Conservation (phyloP, 2,329 filamentous ascomycete genomes). For the Colletotrichum sp. region DNA sequence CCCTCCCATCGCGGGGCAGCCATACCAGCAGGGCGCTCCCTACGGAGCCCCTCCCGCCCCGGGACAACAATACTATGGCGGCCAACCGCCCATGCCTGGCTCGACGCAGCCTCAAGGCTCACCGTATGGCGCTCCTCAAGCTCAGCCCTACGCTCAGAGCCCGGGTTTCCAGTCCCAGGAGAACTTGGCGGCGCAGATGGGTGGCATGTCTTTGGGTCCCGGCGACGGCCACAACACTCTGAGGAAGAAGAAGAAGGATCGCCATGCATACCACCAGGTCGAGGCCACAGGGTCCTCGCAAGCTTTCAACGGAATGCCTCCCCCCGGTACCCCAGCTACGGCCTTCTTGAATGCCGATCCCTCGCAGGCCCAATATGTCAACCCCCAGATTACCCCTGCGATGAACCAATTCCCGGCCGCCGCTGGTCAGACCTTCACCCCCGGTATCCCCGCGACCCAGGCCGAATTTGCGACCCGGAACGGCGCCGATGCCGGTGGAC, state of each 20-base stretch:
- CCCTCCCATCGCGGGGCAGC: slow-evolving; percentile 56
- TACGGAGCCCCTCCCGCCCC: slow-evolving; percentile 43
- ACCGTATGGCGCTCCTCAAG: slow-evolving; percentile 29
- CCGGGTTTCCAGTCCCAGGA: slow-evolving; percentile 44
- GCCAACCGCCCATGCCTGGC: slow-evolving; percentile 31
- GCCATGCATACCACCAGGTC: slow-evolving; percentile 89
- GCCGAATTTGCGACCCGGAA: slow-evolving; percentile 33
- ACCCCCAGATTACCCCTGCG: slow-evolving; percentile 46
- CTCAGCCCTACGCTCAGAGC: slow-evolving; percentile 31
- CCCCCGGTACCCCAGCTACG: slow-evolving; percentile 52
- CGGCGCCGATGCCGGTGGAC: slow-evolving; percentile 35
- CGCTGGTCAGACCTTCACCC: slow-evolving; percentile 47
- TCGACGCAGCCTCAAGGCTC: slow-evolving; percentile 33
- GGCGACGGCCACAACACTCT: slow-evolving; percentile 51
- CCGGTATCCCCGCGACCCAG: slow-evolving; percentile 25
- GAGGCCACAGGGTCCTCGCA: slow-evolving; percentile 73
- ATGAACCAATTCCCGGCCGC: slow-evolving; percentile 67
- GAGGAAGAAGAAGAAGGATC: slow-evolving; percentile 88
- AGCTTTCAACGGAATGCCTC: slow-evolving; percentile 71
- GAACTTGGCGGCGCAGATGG: slow-evolving; percentile 74
- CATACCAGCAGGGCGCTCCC: slow-evolving; percentile 51
- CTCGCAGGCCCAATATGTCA: slow-evolving; percentile 45
- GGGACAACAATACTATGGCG: slow-evolving; percentile 44
- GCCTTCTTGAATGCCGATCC: slow-evolving; percentile 40
- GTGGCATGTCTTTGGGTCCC: slow-evolving; percentile 69